Evolutionary conservation across 1,139 yeast genomes (phyloP).

Genomic region (Fermentozyma sake): DNA sequence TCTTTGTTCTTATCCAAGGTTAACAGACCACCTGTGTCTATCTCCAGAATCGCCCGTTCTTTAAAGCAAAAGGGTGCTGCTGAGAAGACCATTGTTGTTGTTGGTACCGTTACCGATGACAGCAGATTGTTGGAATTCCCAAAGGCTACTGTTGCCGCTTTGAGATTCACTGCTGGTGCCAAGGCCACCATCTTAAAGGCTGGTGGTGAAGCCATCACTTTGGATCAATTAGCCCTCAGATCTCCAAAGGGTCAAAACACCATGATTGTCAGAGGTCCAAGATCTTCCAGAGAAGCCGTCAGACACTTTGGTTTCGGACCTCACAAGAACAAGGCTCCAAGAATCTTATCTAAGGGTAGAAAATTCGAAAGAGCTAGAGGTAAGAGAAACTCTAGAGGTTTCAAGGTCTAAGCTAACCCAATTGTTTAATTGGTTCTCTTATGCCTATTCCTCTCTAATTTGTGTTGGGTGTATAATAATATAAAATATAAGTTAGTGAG

Average conservation of each 20-base stretch:
- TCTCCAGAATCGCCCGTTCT: constrained; percentile 85
- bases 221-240: constrained; percentile 98
- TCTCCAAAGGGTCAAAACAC: constrained; percentile 99
- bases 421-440: constrained; percentile 5
- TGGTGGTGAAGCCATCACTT: constrained; percentile 99
- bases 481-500: constrained; percentile 4
- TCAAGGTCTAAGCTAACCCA: constrained; percentile 80
- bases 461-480: constrained; percentile 15
- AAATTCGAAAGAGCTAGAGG: constrained; percentile 99
- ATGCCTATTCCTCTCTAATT: constrained; percentile 6
- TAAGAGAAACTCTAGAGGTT: constrained; percentile 98
- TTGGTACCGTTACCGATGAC: constrained; percentile 99
- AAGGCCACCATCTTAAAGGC: constrained; percentile 95
- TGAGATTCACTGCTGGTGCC: constrained; percentile 99
- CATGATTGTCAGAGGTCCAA: constrained; percentile 96
- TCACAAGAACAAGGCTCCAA: constrained; percentile 99
- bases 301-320: constrained; percentile 99
- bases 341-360: constrained; percentile 96
- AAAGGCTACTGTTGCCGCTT: constrained; percentile 97
- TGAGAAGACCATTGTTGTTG: constrained; percentile 93
- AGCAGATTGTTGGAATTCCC: constrained; percentile 91
- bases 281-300: constrained; percentile 98
- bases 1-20: constrained; percentile 95
- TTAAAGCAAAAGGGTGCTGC: constrained; percentile 80
- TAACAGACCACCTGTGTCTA: constrained; percentile 99